Evolutionary conservation across 2,329 filamentous ascomycete genomes (phyloP), one percentile per base, ranked within the genome.

Genomic region (Aureobasidium sp.): DNA sequence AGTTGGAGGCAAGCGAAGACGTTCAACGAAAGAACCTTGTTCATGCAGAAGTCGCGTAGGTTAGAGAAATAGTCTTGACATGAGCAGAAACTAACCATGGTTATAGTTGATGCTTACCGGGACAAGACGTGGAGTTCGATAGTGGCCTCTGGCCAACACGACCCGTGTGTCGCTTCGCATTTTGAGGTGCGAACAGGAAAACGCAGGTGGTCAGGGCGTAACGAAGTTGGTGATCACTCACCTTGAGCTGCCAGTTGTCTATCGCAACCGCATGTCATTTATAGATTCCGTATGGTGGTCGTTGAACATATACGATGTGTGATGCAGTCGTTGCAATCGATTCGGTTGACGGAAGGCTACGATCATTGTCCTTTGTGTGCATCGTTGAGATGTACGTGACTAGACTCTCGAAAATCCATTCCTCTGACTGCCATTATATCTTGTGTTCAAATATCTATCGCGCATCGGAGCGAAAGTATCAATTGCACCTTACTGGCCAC

Each of bases 1-100:
- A 92, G 90, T 53, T 99, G 94, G 93, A 87, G 92, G 61, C 93
- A 97, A 77, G 94, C 91, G 73, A 83, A 93, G 70, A 90, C 93
- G 12, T 97, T 97, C 78, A 87, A 91, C 1, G 89, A 88, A 14
- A 84, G 91, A 68, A 91, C 88, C 44, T 81, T 96, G 52, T 97
- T 97, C 74, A 79, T 97, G 69, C 93, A 97, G 75, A 87, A 91
- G 80, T 92, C 92, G 69, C 79, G 92, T 96, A 79, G 86, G 91
- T 88, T 51, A 55, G 63, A 51, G 47, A 11, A 31, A 29, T 17
- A 7, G 1, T 5, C 7, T 6, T 2, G 1, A 7, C 39, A 29
- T 5, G 6, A 12, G 6, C 1, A n/a, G 17, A 22, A 11, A 20
- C 36, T 48, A 36, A 47, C 22, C 2, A 20, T 25, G 11, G 7